Percentiles rank a stretch among this genome's conserved stretches.
Evolutionary conservation across 306 rosid genomes (phyloP).

Genomic region (Quercus cerris): DNA sequence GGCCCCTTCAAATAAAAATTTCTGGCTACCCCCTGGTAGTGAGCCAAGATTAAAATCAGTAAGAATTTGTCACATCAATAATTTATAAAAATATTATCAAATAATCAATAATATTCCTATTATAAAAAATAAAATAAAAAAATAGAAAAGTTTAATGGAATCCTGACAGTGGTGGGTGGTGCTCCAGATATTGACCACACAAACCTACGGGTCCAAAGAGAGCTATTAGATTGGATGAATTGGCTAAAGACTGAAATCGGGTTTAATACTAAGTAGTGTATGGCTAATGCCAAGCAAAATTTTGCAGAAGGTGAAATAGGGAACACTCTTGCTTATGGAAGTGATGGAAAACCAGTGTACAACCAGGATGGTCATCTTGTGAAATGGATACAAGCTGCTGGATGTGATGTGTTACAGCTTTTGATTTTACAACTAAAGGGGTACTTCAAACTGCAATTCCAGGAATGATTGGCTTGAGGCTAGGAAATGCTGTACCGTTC

Average conservation of each 20-base stretch:
- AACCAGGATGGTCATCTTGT: conserved; percentile 26
- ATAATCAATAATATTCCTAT: too few relatives aligned
- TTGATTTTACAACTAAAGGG: conserved; percentile 45
- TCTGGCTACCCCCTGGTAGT: fast-evolving
- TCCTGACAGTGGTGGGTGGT: background rate
- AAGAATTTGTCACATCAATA: too few relatives aligned
- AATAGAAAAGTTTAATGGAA: background rate
- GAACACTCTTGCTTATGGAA: background rate
- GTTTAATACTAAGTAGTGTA: background rate
- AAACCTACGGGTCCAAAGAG: background rate
- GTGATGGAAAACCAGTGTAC: too few relatives aligned
- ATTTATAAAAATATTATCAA: too few relatives aligned
- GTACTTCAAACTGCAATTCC: conserved; percentile 32
- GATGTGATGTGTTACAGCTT: conserved; percentile 33
- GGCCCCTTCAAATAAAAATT: too few relatives aligned
- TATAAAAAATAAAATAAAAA: too few relatives aligned
- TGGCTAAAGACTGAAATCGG: background rate
- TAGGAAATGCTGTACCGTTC: conserved; percentile 37
- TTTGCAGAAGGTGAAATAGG: background rate
- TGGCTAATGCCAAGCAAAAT: background rate
- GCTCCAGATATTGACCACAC: background rate
- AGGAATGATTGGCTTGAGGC: conserved; percentile 36
- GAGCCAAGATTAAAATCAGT: too few relatives aligned
- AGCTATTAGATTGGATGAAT: background rate
- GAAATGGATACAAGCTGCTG: conserved; percentile 30